Evolutionary conservation across 1,284 basidiomycete genomes (phyloP).

Genomic region (Ganoderma lingzhi): DNA sequence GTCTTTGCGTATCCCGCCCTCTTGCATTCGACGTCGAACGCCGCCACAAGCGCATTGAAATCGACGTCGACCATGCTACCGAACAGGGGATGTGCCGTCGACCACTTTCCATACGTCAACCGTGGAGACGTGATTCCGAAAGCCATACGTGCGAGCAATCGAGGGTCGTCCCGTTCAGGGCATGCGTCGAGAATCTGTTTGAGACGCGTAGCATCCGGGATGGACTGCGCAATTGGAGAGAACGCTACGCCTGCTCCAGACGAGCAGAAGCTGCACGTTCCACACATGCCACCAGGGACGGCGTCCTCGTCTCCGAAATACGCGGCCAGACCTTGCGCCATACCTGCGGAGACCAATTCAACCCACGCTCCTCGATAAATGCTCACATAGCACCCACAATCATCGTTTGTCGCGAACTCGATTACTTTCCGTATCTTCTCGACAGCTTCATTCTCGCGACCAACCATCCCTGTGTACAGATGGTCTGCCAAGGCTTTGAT

Average conservation of each 20-base stretch:
- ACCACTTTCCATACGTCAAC: conserved; percentile 50
- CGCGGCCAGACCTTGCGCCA: conserved; percentile 51
- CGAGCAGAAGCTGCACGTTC: conserved; percentile 53
- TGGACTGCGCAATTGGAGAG: conserved; percentile 37
- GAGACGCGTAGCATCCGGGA: conserved; percentile 45
- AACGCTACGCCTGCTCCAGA: conserved; percentile 50
- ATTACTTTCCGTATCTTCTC: conserved; percentile 52
- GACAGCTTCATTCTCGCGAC: conserved; percentile 52
- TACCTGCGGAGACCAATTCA: conserved; percentile 42
- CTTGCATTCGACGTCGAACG: conserved; percentile 51
- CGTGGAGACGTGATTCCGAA: conserved; percentile 58
- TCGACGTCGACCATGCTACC: conserved; percentile 51
- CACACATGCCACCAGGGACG: conserved; percentile 53
- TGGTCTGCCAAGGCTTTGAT: conserved; percentile 47
- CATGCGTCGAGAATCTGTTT: conserved; percentile 51
- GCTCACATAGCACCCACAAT: conserved; percentile 45
- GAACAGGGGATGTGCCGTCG: conserved; percentile 49
- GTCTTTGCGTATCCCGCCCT: conserved; percentile 44
- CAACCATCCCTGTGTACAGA: conserved; percentile 50
- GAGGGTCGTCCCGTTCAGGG: conserved; percentile 58
- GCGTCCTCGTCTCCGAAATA: conserved; percentile 57
- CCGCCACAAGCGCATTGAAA: conserved; percentile 46
- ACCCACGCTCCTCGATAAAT: neutral
- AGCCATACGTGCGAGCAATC: conserved; percentile 56
- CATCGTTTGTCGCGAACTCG: conserved; percentile 51